A percentile compares a stretch with the other conserved stretches of the same genome.
Conservation (phyloP, 139 green algal species). For the Chlorella sp. region DNA sequence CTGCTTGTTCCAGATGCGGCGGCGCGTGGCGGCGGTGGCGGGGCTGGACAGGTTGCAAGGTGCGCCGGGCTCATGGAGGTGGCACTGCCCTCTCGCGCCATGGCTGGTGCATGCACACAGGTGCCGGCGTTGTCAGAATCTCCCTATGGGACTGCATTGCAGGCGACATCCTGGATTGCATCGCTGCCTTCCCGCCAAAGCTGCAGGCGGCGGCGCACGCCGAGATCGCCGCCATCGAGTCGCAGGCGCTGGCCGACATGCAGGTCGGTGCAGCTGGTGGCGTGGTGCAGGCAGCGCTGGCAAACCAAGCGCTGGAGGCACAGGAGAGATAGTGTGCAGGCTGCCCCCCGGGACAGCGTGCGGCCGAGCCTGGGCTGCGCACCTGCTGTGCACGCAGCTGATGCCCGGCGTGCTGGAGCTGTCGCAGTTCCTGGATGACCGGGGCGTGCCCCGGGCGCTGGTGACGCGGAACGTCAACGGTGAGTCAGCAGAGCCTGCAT, state of each 20-base stretch:
- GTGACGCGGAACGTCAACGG: constrained; percentile 70
- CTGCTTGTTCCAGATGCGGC: constrained; percentile 9
- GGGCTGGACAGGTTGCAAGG: background rate
- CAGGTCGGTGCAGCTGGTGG: too few relatives aligned
- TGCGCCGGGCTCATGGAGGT: background rate
- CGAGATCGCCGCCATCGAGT: constrained; percentile 30
- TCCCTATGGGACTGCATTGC: background rate
- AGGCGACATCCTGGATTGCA: constrained; percentile 40
- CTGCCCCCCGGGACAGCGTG: too few relatives aligned
- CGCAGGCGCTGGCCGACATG: constrained; percentile 69
- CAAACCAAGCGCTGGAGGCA: too few relatives aligned
- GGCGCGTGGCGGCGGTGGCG: background rate
- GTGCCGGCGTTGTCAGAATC: too few relatives aligned
- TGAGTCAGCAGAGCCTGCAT: background rate
- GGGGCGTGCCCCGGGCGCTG: constrained; percentile 56
- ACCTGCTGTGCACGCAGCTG: too few relatives aligned
- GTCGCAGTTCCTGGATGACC: constrained; percentile 55
- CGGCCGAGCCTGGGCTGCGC: too few relatives aligned
- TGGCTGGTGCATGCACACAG: too few relatives aligned
- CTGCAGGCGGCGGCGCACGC: constrained; percentile 3
- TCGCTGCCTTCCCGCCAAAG: background rate
- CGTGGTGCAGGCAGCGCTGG: too few relatives aligned
- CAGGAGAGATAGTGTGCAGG: too few relatives aligned
- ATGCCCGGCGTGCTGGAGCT: constrained; percentile 79
- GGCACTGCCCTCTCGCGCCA: too few relatives aligned